Conservation (phyloP, 2,329 filamentous ascomycete genomes). For the Emmonsiellopsis sp. region DNA sequence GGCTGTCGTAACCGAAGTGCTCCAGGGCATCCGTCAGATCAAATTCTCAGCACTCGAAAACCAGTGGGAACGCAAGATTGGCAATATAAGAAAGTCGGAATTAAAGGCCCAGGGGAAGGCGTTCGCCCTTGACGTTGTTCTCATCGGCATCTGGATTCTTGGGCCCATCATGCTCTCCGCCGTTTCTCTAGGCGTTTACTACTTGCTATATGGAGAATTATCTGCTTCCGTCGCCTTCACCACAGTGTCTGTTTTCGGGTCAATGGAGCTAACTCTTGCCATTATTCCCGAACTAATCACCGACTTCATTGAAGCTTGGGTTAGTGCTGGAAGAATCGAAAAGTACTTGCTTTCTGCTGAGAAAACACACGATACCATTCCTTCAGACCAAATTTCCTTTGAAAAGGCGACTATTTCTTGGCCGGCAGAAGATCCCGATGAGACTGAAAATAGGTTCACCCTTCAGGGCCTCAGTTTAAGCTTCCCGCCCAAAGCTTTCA, state of each 20-base stretch:
- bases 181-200: constrained; percentile 61
- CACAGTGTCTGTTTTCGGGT: constrained; percentile 63
- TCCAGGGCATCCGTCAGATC: constrained; percentile 74
- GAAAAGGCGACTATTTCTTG: constrained; percentile 62
- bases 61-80: constrained; percentile 66
- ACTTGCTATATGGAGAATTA: constrained; percentile 52
- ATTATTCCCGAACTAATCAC: constrained; percentile 66
- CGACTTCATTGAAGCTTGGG: constrained; percentile 59
- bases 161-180: constrained; percentile 67
- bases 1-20: constrained; percentile 64
- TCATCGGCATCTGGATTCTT: constrained; percentile 62
- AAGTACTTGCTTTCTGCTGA: constrained; percentile 62
- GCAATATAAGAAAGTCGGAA: constrained; percentile 56
- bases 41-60: constrained; percentile 71
- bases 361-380: constrained; percentile 45
- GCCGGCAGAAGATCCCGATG: constrained; percentile 54
- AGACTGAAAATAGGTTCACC: constrained; percentile 53
- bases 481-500: constrained; percentile 62
- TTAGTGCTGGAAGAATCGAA: constrained; percentile 65
- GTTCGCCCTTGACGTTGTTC: constrained; percentile 54
- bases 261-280: constrained; percentile 62
- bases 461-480: constrained; percentile 55
- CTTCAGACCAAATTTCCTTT: constrained; percentile 55
- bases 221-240: constrained; percentile 70
- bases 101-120: constrained; percentile 57